A percentile compares a stretch with the other conserved stretches of the same genome.
These are phyloP conservation scores for Daldinia sp. DNA, from an alignment of 2,329 filamentous ascomycete species.

Conservation along the genomic window DNA sequence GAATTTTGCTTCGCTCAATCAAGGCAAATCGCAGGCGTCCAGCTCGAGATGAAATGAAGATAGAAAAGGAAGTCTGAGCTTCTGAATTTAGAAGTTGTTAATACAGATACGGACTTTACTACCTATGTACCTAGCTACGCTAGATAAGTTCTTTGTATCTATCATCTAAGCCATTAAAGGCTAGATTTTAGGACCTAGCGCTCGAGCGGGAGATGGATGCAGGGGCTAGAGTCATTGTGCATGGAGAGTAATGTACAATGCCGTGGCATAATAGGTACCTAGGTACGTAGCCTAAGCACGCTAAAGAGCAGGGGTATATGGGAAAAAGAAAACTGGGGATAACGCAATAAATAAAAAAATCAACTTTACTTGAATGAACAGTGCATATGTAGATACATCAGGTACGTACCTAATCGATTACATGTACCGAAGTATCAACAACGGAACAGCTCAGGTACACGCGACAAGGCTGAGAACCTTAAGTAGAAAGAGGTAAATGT, in stretches of 20 bases:
- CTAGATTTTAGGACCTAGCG: background rate
- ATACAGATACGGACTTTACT: background rate
- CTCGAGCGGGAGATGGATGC: background rate
- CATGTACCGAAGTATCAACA: slow-evolving; percentile 25
- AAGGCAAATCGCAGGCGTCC: background rate
- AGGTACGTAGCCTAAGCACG: too few species aligned
- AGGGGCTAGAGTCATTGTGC: slow-evolving; percentile 24
- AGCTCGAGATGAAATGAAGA: slow-evolving; percentile 5
- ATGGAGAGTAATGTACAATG: slow-evolving; percentile 5
- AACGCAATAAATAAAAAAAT: slow-evolving; percentile 1
- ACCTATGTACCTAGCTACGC: background rate
- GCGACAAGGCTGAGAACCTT: slow-evolving; percentile 43
- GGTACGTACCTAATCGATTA: too few species aligned
- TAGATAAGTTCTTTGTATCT: background rate
- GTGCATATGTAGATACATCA: too few species aligned
- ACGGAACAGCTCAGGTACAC: slow-evolving; percentile 23
- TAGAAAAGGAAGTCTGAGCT: slow-evolving; percentile 23
- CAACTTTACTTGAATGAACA: too few species aligned
- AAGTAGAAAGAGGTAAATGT: slow-evolving; percentile 23
- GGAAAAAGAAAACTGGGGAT: slow-evolving; percentile 1
- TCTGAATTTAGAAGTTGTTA: slow-evolving; percentile 5
- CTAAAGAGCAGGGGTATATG: slow-evolving; percentile 2
- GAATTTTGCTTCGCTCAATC: slow-evolving; percentile 5
- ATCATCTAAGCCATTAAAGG: slow-evolving; percentile 8
- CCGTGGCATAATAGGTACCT: slow-evolving; percentile 14